Evolutionary conservation across 2,329 filamentous ascomycete species (phyloP).

Genomic region (Chaetomiaceae sp.): DNA sequence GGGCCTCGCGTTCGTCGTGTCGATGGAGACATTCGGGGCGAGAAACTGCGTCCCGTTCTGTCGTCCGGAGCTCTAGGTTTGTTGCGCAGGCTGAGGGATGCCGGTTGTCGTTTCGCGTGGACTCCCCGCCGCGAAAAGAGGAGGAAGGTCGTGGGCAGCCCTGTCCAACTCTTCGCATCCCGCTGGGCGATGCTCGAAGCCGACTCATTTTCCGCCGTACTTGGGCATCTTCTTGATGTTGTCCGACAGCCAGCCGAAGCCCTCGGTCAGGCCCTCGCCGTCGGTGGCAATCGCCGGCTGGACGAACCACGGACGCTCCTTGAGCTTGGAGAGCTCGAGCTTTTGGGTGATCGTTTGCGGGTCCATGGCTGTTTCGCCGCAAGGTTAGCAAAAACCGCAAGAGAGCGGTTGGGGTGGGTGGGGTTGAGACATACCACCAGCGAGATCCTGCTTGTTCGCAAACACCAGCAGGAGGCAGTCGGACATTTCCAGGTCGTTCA

Average conservation of each 20-base stretch:
- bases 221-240: slow-evolving; percentile 65
- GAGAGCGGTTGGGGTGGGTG: not conserved
- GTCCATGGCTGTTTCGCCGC: slow-evolving; percentile 60
- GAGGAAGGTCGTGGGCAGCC: too few relatives aligned
- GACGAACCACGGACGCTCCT: slow-evolving; percentile 81
- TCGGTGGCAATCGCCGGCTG: slow-evolving; percentile 78
- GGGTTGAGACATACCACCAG: slow-evolving; percentile 55
- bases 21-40: too few relatives aligned
- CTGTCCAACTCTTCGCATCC: too few relatives aligned
- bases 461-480: slow-evolving; percentile 92
- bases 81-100: too few relatives aligned
- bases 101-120: too few relatives aligned
- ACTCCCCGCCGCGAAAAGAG: too few relatives aligned
- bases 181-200: too few relatives aligned
- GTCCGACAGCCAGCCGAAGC: slow-evolving; percentile 77
- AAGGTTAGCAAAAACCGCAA: slow-evolving; percentile 12
- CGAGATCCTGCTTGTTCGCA: slow-evolving; percentile 97
- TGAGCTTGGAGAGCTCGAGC: slow-evolving; percentile 70
- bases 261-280: slow-evolving; percentile 75
- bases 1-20: too few relatives aligned
- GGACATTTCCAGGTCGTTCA: slow-evolving; percentile 97
- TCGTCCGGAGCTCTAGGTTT: too few relatives aligned
- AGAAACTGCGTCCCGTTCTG: too few relatives aligned
- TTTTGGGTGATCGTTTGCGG: slow-evolving; percentile 74
- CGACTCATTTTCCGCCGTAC: slow-evolving; percentile 25